Evolutionary conservation across 306 rosid genomes (phyloP), one percentile per base, ranked within the genome.

Genomic region (Vachellia pachyceras): DNA sequence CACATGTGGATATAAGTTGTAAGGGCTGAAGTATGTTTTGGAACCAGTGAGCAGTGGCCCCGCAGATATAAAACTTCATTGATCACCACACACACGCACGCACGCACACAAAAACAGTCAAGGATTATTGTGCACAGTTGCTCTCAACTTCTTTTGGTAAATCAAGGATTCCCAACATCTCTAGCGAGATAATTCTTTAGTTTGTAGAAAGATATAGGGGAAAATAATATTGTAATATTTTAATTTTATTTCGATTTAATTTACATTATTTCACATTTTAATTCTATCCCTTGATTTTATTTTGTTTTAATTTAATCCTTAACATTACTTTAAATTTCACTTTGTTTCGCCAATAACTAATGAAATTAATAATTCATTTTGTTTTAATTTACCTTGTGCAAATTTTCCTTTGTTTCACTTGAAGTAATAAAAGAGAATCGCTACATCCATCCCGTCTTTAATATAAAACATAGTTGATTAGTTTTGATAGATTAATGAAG

Each of bases 111-210:
- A 29, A 42, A 46, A 3, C n/a, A 45, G 57, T 33, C 72, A 14
- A 37, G 73, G 68, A 25, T 61, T 36, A 60, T 76, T 58, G 23
- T 23, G 46, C 23, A 76, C 33, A 75, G 18, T 33, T 54, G 12
- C 3, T 14, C 50, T 67, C n/a, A 68, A 47, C 25, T 73, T 18
- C 25, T 73, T 18, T 67, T 67, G 20, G 67, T n/a, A 39, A 57
- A 39, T 58, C 65, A 58, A 58, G 65, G 18, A 61, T 29, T 61
- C 4, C 5, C 3, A 29, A 49, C 58, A 65, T 73, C 71, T 73
- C 44, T 75, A 12, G 82, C 57, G 80, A 65, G 79, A 81, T 57
- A 78, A 73, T 47, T 88, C 72, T 84, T 54, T 23, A 77, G 71
- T 57, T 33, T 83, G 50, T 40, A 41, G 73, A 37, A 66, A 25